Percentiles rank a stretch among this genome's conserved stretches.
These are phyloP conservation scores for Phytophthora uliginosa DNA, from an alignment of 352 stramenopile species.

Conservation along the genomic window DNA sequence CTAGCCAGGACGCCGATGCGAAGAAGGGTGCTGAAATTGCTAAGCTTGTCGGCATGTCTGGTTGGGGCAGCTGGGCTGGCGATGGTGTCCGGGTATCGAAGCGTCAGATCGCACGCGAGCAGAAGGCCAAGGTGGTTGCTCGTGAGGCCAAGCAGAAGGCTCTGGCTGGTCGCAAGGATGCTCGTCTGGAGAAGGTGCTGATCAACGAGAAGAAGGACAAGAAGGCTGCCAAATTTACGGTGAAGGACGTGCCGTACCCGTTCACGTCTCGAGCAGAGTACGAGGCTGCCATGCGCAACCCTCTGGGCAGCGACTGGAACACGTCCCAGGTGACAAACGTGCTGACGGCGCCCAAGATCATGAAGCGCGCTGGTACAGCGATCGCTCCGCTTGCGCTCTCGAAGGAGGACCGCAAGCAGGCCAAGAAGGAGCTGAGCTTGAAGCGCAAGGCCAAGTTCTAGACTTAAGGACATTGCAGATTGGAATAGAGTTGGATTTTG, in stretches of 20 bases:
- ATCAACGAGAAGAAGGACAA: constrained; percentile 94
- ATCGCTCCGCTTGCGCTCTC: constrained; percentile 94
- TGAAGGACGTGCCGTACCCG: constrained; percentile 97
- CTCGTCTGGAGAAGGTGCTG: constrained; percentile 73
- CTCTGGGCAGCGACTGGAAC: constrained; percentile 96
- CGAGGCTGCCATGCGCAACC: constrained; percentile 97
- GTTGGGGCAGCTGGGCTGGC: constrained; percentile 94
- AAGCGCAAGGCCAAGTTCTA: constrained; percentile 90
- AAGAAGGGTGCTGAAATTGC: constrained; percentile 86
- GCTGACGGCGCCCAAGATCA: constrained; percentile 95
- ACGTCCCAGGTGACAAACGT: constrained; percentile 92
- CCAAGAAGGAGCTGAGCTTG: constrained; percentile 82
- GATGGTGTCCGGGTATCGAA: constrained; percentile 79
- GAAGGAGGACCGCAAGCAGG: constrained; percentile 88
- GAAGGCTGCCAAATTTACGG: constrained; percentile 86
- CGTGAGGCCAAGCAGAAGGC: constrained; percentile 79
- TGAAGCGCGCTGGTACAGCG: constrained; percentile 93
- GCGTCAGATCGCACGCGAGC: constrained; percentile 88
- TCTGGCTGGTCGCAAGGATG: constrained; percentile 77
- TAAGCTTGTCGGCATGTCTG: constrained; percentile 86
- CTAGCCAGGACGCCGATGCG: constrained; percentile 65
- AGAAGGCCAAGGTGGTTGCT: constrained; percentile 76
- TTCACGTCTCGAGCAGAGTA: constrained; percentile 98
- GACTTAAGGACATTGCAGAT: constrained; percentile 5
- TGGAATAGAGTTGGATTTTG: constrained; percentile 47